Percentiles rank a stretch among this genome's conserved stretches.
Conservation (phyloP, 2,329 filamentous ascomycete genomes). For the Ceratocystis eucalypticola region DNA sequence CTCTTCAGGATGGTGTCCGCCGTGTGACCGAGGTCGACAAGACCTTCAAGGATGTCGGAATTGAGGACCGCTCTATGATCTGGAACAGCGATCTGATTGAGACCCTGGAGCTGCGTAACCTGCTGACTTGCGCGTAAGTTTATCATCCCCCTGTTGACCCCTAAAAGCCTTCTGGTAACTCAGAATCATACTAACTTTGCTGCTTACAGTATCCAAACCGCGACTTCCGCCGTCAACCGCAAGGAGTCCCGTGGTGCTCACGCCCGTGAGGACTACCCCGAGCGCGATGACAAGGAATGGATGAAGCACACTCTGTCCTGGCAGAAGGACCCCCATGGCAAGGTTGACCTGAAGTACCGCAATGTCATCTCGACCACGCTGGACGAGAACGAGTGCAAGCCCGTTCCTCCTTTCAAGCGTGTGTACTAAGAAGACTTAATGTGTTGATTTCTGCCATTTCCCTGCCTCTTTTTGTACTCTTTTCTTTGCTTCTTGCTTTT, state of each 20-base stretch:
- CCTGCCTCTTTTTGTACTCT: constrained; percentile 9
- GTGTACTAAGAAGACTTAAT: constrained; percentile 49
- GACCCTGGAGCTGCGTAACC: constrained; percentile 86
- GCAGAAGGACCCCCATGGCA: constrained; percentile 84
- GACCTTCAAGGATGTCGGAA: constrained; percentile 69
- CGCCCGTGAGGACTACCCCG: constrained; percentile 90
- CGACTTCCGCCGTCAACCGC: constrained; percentile 75
- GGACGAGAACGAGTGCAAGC: constrained; percentile 91
- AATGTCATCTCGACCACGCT: constrained; percentile 69
- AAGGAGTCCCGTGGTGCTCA: constrained; percentile 97
- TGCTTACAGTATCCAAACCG: constrained; percentile 63
- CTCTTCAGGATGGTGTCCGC: constrained; percentile 80
- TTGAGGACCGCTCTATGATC: constrained; percentile 98
- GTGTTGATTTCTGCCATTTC: constrained; percentile 7
- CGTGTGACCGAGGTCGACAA: constrained; percentile 77
- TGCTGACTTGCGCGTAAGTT: constrained; percentile 89
- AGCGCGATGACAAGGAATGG: constrained; percentile 91
- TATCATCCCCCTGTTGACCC: neutral
- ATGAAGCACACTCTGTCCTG: constrained; percentile 98
- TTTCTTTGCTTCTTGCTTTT: constrained; percentile 11
- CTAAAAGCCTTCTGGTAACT: neutral
- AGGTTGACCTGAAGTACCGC: constrained; percentile 77
- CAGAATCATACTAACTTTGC: constrained; percentile 18
- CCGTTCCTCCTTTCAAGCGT: constrained; percentile 92
- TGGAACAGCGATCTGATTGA: constrained; percentile 98